These are phyloP conservation scores for Pleurozium schreberi DNA, from an alignment of 225 moss, liverwort and hornwort species.

Conservation along the genomic window DNA sequence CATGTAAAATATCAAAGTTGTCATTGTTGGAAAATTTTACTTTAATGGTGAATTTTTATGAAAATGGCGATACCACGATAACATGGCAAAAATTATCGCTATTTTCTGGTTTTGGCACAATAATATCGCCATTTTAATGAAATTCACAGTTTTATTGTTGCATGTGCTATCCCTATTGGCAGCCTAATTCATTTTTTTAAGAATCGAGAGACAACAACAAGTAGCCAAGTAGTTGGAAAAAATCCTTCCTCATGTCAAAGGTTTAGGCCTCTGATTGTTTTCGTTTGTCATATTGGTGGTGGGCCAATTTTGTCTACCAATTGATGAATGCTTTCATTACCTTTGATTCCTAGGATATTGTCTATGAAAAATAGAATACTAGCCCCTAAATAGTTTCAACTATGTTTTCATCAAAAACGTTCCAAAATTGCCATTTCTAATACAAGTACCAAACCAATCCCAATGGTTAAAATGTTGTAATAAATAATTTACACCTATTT, in stretches of 20 bases:
- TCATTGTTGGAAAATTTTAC: background rate
- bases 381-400: too few species aligned
- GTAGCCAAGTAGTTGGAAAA: background rate
- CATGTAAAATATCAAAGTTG: background rate
- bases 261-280: rapidly evolving
- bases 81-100: too few species aligned
- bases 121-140: too few species aligned
- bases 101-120: too few species aligned
- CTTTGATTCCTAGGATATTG: background rate
- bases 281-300: background rate
- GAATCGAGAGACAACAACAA: background rate
- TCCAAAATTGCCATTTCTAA: too few species aligned
- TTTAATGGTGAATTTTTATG: too few species aligned
- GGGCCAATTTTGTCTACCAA: background rate
- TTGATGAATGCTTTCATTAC: background rate
- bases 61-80: too few species aligned
- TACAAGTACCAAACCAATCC: too few species aligned
- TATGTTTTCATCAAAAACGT: too few species aligned
- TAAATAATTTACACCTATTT: too few species aligned
- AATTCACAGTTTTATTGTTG: too few species aligned
- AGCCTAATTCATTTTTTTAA: background rate
- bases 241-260: background rate
- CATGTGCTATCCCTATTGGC: background rate
- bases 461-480: too few species aligned
- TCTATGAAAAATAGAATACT: background rate